Percentiles rank a stretch among this genome's conserved stretches.
Evolutionary conservation across 2,329 filamentous ascomycete genomes (phyloP).

Genomic region (Whalleya microplaca): DNA sequence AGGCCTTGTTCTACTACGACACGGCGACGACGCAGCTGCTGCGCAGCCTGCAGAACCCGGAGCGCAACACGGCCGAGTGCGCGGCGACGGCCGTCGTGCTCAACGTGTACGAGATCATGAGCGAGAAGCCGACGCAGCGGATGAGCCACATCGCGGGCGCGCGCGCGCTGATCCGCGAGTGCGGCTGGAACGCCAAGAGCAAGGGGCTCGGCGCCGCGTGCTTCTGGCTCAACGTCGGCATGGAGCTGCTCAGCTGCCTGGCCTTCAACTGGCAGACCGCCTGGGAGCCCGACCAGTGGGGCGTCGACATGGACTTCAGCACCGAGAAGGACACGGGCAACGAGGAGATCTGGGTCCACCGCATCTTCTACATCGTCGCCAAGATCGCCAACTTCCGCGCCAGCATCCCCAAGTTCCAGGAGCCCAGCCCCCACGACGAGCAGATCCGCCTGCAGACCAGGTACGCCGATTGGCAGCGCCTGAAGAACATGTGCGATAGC

Average conservation of each 20-base stretch:
- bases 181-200: conserved; percentile 81
- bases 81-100: conserved; percentile 86
- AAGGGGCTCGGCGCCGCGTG: conserved; percentile 82
- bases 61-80: conserved; percentile 81
- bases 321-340: conserved; percentile 49
- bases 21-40: conserved; percentile 80
- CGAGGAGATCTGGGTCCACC: conserved; percentile 86
- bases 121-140: conserved; percentile 73
- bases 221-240: conserved; percentile 91
- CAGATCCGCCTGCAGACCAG: conserved; percentile 66
- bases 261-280: conserved; percentile 85
- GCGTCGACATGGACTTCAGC: conserved; percentile 74
- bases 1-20: conserved; percentile 82
- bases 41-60: conserved; percentile 78
- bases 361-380: conserved; percentile 85
- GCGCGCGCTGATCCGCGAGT: conserved; percentile 84
- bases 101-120: conserved; percentile 94
- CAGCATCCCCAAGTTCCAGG: conserved; percentile 64
- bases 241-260: conserved; percentile 88
- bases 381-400: conserved; percentile 87
- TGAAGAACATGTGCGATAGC: conserved; percentile 80
- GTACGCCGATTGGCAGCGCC: conserved; percentile 74
- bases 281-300: conserved; percentile 92
- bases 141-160: conserved; percentile 90
- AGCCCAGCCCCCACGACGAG: conserved; percentile 63